Evolutionary conservation across 2,329 filamentous ascomycete genomes (phyloP), one percentile per base, ranked within the genome.

Genomic region (Paracamarosporium sp.): DNA sequence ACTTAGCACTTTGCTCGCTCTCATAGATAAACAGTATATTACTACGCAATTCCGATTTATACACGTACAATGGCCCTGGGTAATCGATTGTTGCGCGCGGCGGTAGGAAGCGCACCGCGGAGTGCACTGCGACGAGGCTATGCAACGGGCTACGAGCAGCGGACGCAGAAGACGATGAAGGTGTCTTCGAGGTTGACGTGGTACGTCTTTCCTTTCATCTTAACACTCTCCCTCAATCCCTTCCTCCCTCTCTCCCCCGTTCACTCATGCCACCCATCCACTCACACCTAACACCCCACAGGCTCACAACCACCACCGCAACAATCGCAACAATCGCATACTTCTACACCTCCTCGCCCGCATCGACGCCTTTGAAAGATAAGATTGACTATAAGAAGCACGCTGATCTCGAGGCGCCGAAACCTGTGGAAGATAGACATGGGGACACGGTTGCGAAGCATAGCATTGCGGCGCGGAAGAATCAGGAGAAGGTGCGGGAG

Each of bases 391-490:
- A 50, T 25, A 9, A 24, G 7, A 50, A 50, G 22, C 33, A 40
- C 35, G 56, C 24, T 56, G 33, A 36, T 62, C 61, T 59, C 61
- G 56, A 38, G 54, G 61, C 31, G 63, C 66, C 67, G 24, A 69
- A 69, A 46, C 65, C 67, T 8, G 67, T 69, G 6, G 67, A 69
- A 53, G 66, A 70, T 41, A 50, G 67, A 35, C 65, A 68, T 35
- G 68, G 67, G 17, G 62, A 68, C 30, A 60, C 58, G n/a, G 66
- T 67, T 20, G 54, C 40, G 13, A 71, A 70, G 41, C 68, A 71
- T 36, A 59, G 55, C 33, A 70, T 67, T 33, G 67, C 67, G 9
- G 65, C 68, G 38, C 61, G 63, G 24, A 71, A 68, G 54, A 71
- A 71, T 28, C 53, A 71, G 58, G 51, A 57, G 6, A 67, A 66